Percentiles rank a stretch among this genome's conserved stretches.
Conservation (phyloP, 495 filamentous ascomycete species). For the Hypoxylon crocopeplum region DNA sequence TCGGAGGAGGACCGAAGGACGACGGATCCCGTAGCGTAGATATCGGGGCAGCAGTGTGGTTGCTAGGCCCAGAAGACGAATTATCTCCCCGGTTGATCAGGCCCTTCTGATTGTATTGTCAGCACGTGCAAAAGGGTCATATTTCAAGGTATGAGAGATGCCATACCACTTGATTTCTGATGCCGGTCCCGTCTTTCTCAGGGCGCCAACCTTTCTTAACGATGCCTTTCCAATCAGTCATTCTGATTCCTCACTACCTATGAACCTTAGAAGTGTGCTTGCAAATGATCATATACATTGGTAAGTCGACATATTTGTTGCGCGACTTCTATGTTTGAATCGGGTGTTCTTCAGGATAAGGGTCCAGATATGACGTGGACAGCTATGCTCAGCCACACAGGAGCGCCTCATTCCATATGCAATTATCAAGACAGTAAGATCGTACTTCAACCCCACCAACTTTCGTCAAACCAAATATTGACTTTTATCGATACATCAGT, state of each 20-base stretch:
- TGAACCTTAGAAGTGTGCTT: background rate
- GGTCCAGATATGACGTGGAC: slow-evolving; percentile 2
- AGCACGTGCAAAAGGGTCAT: background rate
- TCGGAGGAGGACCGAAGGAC: slow-evolving; percentile 87
- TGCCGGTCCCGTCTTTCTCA: slow-evolving; percentile 45
- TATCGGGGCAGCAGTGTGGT: slow-evolving; percentile 70
- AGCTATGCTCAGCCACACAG: slow-evolving; percentile 20
- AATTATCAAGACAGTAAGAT: background rate
- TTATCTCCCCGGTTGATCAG: slow-evolving; percentile 47
- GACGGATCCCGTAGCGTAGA: slow-evolving; percentile 80
- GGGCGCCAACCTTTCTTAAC: slow-evolving; percentile 55
- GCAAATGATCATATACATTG: background rate
- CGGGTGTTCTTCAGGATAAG: no score
- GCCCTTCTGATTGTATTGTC: slow-evolving; percentile 47
- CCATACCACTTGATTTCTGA: slow-evolving; percentile 53
- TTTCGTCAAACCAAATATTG: slow-evolving; percentile 37
- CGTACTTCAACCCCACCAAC: slow-evolving; percentile 23
- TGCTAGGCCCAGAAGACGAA: slow-evolving; percentile 5
- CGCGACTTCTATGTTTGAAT: no score
- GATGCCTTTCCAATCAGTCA: slow-evolving; percentile 48
- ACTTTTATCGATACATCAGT: slow-evolving; percentile 21
- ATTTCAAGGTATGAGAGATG: background rate
- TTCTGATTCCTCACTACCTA: slow-evolving; percentile 6
- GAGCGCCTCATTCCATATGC: slow-evolving; percentile 16
- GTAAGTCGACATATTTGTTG: slow-evolving; percentile 3